phyloP scores from a whole-genome alignment of 1,284 basidiomycete species.

The Trametes sp. region DNA sequence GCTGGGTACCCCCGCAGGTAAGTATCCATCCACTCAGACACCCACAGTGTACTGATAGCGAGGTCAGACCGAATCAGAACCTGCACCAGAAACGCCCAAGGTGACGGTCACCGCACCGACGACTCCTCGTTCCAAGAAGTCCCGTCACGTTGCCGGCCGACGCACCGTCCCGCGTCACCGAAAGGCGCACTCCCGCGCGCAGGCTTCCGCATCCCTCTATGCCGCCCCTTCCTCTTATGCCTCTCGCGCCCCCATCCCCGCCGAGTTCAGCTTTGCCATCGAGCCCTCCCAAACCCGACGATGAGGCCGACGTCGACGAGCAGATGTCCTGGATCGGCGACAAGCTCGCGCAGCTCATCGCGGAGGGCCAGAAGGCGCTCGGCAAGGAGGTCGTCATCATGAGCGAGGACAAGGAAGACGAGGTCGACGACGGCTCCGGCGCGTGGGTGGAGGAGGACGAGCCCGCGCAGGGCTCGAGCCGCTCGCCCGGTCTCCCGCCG shows the following conservation, averaged over 20 bases:
- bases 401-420: constrained; percentile 74
- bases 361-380: constrained; percentile 76
- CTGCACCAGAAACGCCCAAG: constrained; percentile 23
- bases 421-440: constrained; percentile 74
- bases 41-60: constrained; percentile 3
- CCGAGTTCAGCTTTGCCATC: constrained; percentile 37
- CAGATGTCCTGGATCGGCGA: constrained; percentile 82
- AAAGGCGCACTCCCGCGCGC: constrained; percentile 40
- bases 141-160: constrained; percentile 39
- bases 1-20: constrained; percentile 55
- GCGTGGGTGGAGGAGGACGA: constrained; percentile 57
- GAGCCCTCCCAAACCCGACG: constrained; percentile 38
- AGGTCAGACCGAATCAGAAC: constrained; percentile 16
- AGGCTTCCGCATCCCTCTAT: constrained; percentile 38
- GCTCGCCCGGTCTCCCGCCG: constrained; percentile 41
- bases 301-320: constrained; percentile 45
- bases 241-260: constrained; percentile 32
- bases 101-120: constrained; percentile 31
- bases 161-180: constrained; percentile 46
- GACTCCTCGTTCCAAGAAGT: constrained; percentile 42
- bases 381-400: constrained; percentile 75
- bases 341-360: constrained; percentile 69
- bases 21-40: constrained; percentile 6
- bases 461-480: constrained; percentile 37
- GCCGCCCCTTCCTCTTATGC: constrained; percentile 28